phyloP scores from a whole-genome alignment of 495 filamentous ascomycete genomes.

The Hypoxylon rickii region DNA sequence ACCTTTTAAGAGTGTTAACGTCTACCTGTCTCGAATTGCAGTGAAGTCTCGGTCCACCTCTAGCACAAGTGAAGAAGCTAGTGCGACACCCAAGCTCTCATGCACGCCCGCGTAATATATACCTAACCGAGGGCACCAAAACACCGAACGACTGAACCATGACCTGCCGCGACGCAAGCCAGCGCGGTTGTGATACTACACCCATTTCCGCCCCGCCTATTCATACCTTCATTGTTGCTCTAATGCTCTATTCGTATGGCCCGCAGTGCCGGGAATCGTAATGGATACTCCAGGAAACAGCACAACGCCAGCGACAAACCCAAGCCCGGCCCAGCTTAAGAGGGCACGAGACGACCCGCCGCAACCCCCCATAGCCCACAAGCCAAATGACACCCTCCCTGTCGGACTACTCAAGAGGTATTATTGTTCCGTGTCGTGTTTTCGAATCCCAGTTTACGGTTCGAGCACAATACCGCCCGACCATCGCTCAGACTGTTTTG shows the following conservation, averaged over 20 bases:
- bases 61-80: neutral
- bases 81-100: neutral
- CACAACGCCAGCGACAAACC: neutral
- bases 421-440: too few species aligned
- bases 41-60: neutral
- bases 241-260: slow-evolving; percentile 7
- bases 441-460: too few species aligned
- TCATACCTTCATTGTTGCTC: slow-evolving; percentile 18
- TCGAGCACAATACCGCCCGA: too few species aligned
- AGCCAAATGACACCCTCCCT: too few species aligned
- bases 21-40: neutral
- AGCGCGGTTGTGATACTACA: too few species aligned
- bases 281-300: neutral
- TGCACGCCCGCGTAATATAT: slow-evolving; percentile 8
- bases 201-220: too few species aligned
- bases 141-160: slow-evolving; percentile 5
- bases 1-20: too few species aligned
- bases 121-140: slow-evolving; percentile 4
- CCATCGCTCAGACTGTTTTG: slow-evolving; percentile 62
- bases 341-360: too few species aligned
- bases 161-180: neutral
- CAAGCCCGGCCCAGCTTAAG: too few species aligned
- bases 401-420: too few species aligned
- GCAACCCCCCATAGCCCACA: too few species aligned
- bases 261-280: slow-evolving; percentile 1